Percentiles rank a stretch among this genome's conserved stretches.
phyloP scores from a whole-genome alignment of 495 filamentous ascomycete species.

The Podospora appendiculata region DNA sequence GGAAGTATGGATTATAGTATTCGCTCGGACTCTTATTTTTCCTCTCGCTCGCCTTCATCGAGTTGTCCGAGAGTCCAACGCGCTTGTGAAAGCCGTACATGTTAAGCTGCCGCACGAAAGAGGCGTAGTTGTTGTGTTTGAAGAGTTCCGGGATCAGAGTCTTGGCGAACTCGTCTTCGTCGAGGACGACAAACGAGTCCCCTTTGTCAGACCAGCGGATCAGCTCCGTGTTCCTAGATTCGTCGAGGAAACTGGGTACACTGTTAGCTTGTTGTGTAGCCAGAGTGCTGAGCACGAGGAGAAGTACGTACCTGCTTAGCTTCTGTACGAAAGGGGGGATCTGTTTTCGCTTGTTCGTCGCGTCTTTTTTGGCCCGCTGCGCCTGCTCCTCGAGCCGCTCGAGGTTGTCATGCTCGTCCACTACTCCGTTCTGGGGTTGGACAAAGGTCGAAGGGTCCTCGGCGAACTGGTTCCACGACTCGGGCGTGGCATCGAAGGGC shows the following conservation, averaged over 20 bases:
- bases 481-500: slow-evolving; percentile 35
- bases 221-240: slow-evolving; percentile 82
- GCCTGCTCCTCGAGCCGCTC: slow-evolving; percentile 73
- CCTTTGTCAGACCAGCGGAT: slow-evolving; percentile 97
- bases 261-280: background rate
- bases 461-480: slow-evolving; percentile 40
- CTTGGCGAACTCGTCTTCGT: slow-evolving; percentile 99
- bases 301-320: slow-evolving; percentile 69
- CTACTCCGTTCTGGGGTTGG: slow-evolving; percentile 24
- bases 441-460: slow-evolving; percentile 36
- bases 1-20: slow-evolving; percentile 95
- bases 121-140: slow-evolving; percentile 99
- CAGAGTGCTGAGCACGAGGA: background rate
- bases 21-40: slow-evolving; percentile 97
- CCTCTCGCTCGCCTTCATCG: slow-evolving; percentile 91
- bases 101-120: slow-evolving; percentile 95
- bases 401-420: slow-evolving; percentile 59
- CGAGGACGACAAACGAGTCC: slow-evolving; percentile 91
- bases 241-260: slow-evolving; percentile 73
- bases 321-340: slow-evolving; percentile 99
- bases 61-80: slow-evolving; percentile 93
- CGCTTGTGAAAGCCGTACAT: slow-evolving; percentile 99
- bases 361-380: slow-evolving; percentile 68
- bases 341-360: slow-evolving; percentile 78
- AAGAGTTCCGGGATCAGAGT: slow-evolving; percentile 94